These are phyloP conservation scores for Aspergillus sclerotialis DNA, from an alignment of 2,329 filamentous ascomycete species.

Conservation along the genomic window DNA sequence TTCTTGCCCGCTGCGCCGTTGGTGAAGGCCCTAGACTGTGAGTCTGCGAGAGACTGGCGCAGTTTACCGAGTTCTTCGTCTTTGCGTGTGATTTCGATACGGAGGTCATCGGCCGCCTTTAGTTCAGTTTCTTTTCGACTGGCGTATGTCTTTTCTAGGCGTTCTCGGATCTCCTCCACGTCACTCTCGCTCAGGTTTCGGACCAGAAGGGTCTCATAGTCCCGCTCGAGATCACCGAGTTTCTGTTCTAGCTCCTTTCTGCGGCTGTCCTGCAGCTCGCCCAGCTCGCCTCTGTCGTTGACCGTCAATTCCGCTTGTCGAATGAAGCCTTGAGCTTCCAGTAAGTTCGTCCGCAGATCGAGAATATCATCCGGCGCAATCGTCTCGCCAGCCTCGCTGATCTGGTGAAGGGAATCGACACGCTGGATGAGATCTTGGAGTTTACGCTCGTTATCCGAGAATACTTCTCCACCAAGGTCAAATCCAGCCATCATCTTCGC, in stretches of 20 bases:
- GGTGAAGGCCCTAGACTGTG: constrained; percentile 47
- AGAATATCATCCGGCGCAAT: constrained; percentile 76
- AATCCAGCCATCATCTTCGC: constrained; percentile 99
- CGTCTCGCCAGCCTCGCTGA: constrained; percentile 68
- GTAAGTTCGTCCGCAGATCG: constrained; percentile 66
- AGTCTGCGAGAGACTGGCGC: constrained; percentile 70
- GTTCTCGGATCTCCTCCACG: constrained; percentile 74
- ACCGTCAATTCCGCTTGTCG: constrained; percentile 85
- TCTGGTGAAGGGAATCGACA: constrained; percentile 69
- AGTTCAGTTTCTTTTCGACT: constrained; percentile 67
- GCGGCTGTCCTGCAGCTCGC: constrained; percentile 56
- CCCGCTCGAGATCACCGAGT: constrained; percentile 65
- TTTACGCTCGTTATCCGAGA: constrained; percentile 84
- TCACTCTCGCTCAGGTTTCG: constrained; percentile 72
- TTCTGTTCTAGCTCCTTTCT: constrained; percentile 70
- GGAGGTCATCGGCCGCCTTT: constrained; percentile 69
- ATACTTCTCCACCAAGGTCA: constrained; percentile 84
- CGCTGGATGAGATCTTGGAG: constrained; percentile 79
- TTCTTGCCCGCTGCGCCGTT: constrained; percentile 65
- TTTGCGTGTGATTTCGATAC: constrained; percentile 67
- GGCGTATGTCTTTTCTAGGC: constrained; percentile 68
- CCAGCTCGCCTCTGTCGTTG: constrained; percentile 61
- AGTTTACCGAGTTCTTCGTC: constrained; percentile 75
- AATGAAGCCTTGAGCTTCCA: constrained; percentile 88
- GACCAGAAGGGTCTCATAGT: constrained; percentile 77